Evolutionary conservation across 805 yeast species (phyloP), one percentile per base, ranked within the genome.

Genomic region (Metschnikowia matae): DNA sequence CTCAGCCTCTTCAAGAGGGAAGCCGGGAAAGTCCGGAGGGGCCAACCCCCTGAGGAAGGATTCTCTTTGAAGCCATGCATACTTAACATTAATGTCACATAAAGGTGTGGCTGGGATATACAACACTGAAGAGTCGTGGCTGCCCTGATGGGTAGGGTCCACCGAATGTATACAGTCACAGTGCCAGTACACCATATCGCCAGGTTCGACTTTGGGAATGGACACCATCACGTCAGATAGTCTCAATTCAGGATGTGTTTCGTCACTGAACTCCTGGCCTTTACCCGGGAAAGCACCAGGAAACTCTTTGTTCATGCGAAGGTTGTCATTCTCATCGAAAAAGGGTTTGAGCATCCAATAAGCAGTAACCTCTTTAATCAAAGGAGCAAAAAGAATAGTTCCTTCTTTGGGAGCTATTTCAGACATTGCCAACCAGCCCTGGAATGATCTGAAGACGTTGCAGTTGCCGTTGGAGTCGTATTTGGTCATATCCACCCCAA

Each of bases 151-250:
- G 4, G 55, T 63, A 17, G 60, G 52, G 47, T 75, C 78, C 23
- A 75, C 77, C 11, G 69, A 69, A 54, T 75, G 79, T 14, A 68
- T 63, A 23, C 65, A 46, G 52, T 74, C 79, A 48, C 70, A 64
- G 49, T 75, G 79, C 78, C 78, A 74, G 47, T 68, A 66, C 0
- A 75, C 74, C 50, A 61, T 64, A 56, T 73, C 78, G 5, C 79
- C 79, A 11, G 74, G 67, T 2, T 65, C 46, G n/a, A 73, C 74
- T 15, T 61, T 54, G 6, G 79, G 78, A 36, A 73, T 58, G 1
- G 66, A 55, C 11, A 65, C 62, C 62, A 74, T 67, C 3, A 67
- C 51, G n/a, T 56, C 52, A 1, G 54, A 52, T n/a, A 63, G 67
- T 6, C 63, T 44, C 35, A 74, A 55, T 40, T 71, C 75, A 1